Evolutionary conservation across 306 rosid genomes (phyloP).

Genomic region (Prunus persica): DNA sequence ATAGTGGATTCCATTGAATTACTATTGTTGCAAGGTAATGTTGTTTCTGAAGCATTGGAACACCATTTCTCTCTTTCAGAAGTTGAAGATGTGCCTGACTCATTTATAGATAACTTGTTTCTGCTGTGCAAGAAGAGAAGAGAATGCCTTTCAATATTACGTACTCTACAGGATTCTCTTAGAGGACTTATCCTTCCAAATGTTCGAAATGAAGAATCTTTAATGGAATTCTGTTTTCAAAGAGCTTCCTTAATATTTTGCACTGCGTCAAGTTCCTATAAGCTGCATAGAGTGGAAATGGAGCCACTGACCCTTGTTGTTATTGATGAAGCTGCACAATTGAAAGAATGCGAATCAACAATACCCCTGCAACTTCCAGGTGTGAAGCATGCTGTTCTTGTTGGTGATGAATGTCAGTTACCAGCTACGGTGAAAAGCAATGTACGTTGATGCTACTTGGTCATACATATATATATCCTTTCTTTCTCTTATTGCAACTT

Average conservation of each 20-base stretch:
- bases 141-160: constrained; percentile 42
- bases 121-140: constrained; percentile 30
- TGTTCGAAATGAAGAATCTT: neutral
- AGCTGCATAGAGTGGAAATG: constrained; percentile 42
- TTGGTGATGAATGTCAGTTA: constrained; percentile 78
- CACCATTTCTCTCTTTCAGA: constrained; percentile 33
- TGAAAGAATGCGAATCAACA: constrained; percentile 71
- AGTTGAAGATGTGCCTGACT: constrained; percentile 14
- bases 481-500: neutral
- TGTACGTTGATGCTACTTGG: constrained; percentile 31
- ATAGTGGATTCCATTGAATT: constrained; percentile 39
- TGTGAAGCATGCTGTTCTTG: constrained; percentile 57
- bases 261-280: constrained; percentile 67
- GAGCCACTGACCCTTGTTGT: constrained; percentile 47
- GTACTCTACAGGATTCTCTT: constrained; percentile 41
- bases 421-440: constrained; percentile 67
- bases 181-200: constrained; percentile 44
- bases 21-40: constrained; percentile 31
- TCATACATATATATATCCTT: too few species aligned
- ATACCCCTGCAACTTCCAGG: constrained; percentile 61
- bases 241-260: constrained; percentile 57
- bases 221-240: constrained; percentile 51
- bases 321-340: constrained; percentile 82
- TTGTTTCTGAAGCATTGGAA: constrained; percentile 38
- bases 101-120: constrained; percentile 2